phyloP scores from a whole-genome alignment of 2,329 filamentous ascomycete species.

The Pseudophaeomoniella oleicola region DNA sequence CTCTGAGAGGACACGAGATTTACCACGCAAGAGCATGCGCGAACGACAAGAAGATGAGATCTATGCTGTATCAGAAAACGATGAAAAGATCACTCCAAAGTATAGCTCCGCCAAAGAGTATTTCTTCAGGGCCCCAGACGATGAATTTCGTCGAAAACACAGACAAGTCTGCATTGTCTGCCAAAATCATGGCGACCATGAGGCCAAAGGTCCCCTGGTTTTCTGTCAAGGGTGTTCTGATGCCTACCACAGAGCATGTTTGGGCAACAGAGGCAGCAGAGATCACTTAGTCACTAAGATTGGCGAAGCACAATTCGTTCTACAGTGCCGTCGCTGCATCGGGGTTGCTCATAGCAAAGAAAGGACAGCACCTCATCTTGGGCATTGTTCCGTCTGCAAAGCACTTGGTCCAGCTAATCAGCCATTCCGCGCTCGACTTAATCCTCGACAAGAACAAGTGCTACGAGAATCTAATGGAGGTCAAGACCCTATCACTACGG shows the following conservation, averaged over 20 bases:
- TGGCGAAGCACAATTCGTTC: conserved; percentile 58
- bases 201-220: conserved; percentile 55
- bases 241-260: conserved; percentile 68
- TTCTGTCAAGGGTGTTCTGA: conserved; percentile 84
- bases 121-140: conserved; percentile 49
- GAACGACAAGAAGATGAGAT: conserved; percentile 36
- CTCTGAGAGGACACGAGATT: conserved; percentile 17
- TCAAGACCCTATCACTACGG: conserved; percentile 56
- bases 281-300: conserved; percentile 90
- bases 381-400: conserved; percentile 57
- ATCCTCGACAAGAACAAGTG: conserved; percentile 68
- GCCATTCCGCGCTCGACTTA: conserved; percentile 59
- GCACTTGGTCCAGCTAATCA: conserved; percentile 52
- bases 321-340: conserved; percentile 83
- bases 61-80: conserved; percentile 17
- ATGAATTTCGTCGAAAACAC: conserved; percentile 58
- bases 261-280: conserved; percentile 56
- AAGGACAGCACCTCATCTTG: conserved; percentile 50
- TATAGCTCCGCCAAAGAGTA: conserved; percentile 53
- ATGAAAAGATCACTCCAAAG: conserved; percentile 34
- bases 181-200: conserved; percentile 34
- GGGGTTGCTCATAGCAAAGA: conserved; percentile 56
- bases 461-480: conserved; percentile 66
- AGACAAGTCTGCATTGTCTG: conserved; percentile 61
- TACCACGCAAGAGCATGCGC: conserved; percentile 23